phyloP scores from a whole-genome alignment of 164 flowering plant genomes.

The Dillenia turbinata region DNA sequence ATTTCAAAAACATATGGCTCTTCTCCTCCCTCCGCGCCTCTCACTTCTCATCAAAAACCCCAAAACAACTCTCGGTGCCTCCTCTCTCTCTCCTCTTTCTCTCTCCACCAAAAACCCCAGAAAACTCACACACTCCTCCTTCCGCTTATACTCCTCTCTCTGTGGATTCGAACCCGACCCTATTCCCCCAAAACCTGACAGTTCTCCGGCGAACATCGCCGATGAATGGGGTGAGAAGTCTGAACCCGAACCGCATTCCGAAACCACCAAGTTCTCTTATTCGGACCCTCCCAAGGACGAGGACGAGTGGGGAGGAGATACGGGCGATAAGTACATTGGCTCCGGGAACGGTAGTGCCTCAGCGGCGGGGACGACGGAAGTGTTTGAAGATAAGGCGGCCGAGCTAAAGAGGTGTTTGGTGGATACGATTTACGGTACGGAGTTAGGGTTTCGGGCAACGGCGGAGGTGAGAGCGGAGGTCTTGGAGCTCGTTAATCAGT shows the following conservation, averaged over 20 bases:
- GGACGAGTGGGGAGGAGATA: constrained; percentile 73
- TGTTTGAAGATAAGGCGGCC: constrained; percentile 20
- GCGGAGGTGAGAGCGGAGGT: constrained; percentile 82
- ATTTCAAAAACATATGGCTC: constrained; percentile 16
- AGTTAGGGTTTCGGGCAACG: constrained; percentile 64
- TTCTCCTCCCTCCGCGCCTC: constrained; percentile 15
- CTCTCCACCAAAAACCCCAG: background rate
- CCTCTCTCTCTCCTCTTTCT: background rate
- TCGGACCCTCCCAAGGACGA: constrained; percentile 65
- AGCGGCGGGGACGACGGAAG: constrained; percentile 7
- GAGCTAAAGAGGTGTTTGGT: constrained; percentile 73
- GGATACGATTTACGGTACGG: constrained; percentile 79
- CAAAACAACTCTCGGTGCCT: constrained; percentile 7
- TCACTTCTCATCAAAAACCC: constrained; percentile 14
- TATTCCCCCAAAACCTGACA: background rate
- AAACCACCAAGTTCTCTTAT: constrained; percentile 28
- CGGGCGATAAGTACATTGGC: background rate
- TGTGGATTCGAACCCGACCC: constrained; percentile 5
- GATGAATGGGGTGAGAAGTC: constrained; percentile 86
- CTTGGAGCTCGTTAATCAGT: constrained; percentile 68
- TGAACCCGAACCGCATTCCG: constrained; percentile 38
- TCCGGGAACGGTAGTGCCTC: constrained; percentile 24
- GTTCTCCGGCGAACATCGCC: constrained; percentile 5
- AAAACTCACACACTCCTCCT: constrained; percentile 9
- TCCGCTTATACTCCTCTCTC: constrained; percentile 8